Evolutionary conservation across 2,329 filamentous ascomycete species (phyloP).

Genomic region (Diaporthe australafricana): DNA sequence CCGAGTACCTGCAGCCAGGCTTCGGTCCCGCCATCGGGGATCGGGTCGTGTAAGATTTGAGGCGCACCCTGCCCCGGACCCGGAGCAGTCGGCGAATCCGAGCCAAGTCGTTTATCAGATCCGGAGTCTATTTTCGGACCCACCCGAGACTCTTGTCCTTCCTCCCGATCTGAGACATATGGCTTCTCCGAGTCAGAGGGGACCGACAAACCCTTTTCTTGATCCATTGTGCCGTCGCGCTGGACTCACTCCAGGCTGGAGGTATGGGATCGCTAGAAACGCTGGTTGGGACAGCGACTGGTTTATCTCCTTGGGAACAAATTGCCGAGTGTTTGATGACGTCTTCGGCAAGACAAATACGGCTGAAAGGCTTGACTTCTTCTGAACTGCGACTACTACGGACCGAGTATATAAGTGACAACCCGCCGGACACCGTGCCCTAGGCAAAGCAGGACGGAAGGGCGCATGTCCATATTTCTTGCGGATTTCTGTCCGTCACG

Average conservation of each 20-base stretch:
- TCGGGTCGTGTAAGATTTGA: conserved; percentile 23
- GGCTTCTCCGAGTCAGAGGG: conserved; percentile 34
- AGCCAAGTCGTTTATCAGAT: not conserved
- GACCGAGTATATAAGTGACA: not conserved
- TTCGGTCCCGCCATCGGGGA: conserved; percentile 41
- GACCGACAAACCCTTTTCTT: not conserved
- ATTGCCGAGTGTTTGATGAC: conserved; percentile 6
- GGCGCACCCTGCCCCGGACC: not conserved
- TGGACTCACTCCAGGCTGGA: not conserved
- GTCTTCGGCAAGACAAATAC: not conserved
- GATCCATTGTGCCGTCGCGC: conserved; percentile 8
- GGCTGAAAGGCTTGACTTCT: not conserved
- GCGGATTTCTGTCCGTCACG: not conserved
- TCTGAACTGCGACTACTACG: not conserved
- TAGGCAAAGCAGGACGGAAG: not conserved
- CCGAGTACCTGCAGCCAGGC: conserved; percentile 56
- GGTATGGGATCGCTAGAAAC: not conserved
- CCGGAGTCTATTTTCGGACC: not conserved
- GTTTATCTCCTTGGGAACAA: no score
- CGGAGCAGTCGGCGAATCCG: not conserved
- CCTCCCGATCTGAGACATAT: conserved; percentile 21
- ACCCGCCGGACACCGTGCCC: not conserved
- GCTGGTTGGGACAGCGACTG: not conserved
- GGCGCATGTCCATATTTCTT: not conserved
- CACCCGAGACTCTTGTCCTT: not conserved